Percentiles rank a stretch among this genome's conserved stretches.
Conservation (phyloP, 208 protist species). For the Trypanosoma platydactyli region DNA sequence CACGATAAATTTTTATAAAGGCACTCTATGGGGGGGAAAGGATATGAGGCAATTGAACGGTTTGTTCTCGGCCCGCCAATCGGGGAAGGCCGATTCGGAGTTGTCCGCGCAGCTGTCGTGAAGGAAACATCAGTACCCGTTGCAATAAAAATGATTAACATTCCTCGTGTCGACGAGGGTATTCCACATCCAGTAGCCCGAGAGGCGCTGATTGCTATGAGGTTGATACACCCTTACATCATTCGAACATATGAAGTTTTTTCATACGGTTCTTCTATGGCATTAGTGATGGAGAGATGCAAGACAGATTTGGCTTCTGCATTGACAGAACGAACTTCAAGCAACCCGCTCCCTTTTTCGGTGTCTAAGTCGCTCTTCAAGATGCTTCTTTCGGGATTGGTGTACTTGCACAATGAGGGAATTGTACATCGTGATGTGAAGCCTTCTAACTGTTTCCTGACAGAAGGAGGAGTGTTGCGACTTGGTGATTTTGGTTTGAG, state of each 20-base stretch:
- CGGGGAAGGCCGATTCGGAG: constrained; percentile 80
- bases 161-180: constrained; percentile 55
- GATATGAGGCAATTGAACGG: constrained; percentile 47
- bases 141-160: constrained; percentile 72
- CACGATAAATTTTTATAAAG: neutral
- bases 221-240: constrained; percentile 56
- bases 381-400: constrained; percentile 69
- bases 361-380: constrained; percentile 36
- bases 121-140: constrained; percentile 57
- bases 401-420: constrained; percentile 53
- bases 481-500: constrained; percentile 66
- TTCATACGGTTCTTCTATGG: constrained; percentile 53
- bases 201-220: constrained; percentile 57
- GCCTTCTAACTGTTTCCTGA: constrained; percentile 86
- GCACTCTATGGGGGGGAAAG: neutral
- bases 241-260: constrained; percentile 70
- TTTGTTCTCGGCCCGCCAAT: constrained; percentile 59
- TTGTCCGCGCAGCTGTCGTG: constrained; percentile 50
- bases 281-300: constrained; percentile 82
- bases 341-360: constrained; percentile 30
- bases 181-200: constrained; percentile 81
- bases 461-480: constrained; percentile 36
- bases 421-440: constrained; percentile 91
- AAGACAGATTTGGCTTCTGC: constrained; percentile 49
- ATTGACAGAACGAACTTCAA: constrained; percentile 34